These are phyloP conservation scores for Lathyrus aphaca DNA, from an alignment of 306 rosid genomes.

Conservation along the genomic window DNA sequence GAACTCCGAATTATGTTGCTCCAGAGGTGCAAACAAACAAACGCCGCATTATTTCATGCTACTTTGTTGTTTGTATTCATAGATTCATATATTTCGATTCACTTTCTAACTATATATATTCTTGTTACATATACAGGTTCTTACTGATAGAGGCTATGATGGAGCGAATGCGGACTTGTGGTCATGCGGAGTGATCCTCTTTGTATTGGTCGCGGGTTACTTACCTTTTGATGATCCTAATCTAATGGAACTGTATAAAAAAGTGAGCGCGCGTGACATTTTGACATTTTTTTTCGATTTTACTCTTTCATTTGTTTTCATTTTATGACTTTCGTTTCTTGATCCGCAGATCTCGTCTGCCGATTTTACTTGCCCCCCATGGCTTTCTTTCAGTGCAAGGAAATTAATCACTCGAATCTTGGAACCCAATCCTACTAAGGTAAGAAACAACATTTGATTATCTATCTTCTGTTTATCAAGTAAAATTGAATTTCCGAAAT, in stretches of 20 bases:
- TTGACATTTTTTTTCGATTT: constrained; percentile 24
- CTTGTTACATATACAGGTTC: constrained; percentile 62
- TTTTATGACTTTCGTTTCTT: constrained; percentile 42
- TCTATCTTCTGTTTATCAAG: constrained; percentile 23
- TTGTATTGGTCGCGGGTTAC: constrained; percentile 98
- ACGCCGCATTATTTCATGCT: constrained; percentile 29
- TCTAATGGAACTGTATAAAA: constrained; percentile 84
- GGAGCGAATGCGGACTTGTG: constrained; percentile 97
- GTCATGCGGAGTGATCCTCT: constrained; percentile 99
- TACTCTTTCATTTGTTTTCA: constrained; percentile 31
- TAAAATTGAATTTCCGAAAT: constrained; percentile 2
- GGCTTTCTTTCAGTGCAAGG: constrained; percentile 92
- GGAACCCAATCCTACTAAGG: constrained; percentile 93
- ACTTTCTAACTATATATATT: constrained; percentile 29
- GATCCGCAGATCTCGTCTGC: constrained; percentile 86
- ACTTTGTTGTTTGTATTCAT: neutral
- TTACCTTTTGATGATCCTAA: constrained; percentile 95
- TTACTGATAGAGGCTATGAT: constrained; percentile 89
- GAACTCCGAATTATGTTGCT: constrained; percentile 99
- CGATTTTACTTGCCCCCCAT: constrained; percentile 89
- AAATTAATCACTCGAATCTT: constrained; percentile 84
- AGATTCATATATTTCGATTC: constrained; percentile 16
- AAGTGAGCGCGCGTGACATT: constrained; percentile 65
- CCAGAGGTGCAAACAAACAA: constrained; percentile 72
- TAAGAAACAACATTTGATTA: constrained; percentile 47